phyloP scores from a whole-genome alignment of 495 filamentous ascomycete genomes.

The Lepidopterella palustris region DNA sequence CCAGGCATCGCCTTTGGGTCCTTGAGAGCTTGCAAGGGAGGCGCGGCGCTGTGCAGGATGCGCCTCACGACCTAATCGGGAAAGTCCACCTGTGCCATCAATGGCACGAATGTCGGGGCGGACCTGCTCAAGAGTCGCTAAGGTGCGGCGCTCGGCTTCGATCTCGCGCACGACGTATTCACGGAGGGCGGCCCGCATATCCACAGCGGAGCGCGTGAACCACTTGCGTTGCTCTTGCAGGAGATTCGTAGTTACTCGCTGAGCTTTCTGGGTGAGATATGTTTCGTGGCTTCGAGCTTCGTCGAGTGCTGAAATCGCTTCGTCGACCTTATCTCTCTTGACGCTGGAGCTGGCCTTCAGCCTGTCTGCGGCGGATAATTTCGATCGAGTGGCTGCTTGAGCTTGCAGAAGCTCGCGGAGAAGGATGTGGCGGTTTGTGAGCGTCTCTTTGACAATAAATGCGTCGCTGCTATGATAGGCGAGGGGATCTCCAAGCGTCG shows the following conservation, averaged over 20 bases:
- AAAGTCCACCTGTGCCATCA: conserved; percentile 81
- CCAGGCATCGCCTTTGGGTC: conserved; percentile 94
- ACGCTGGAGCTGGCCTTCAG: conserved; percentile 78
- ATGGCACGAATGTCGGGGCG: conserved; percentile 90
- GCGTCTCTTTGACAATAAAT: conserved; percentile 96
- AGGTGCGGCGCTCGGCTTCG: conserved; percentile 85
- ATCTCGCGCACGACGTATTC: conserved; percentile 94
- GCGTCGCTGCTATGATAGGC: conserved; percentile 94
- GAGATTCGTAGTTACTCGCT: conserved; percentile 81
- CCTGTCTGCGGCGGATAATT: conserved; percentile 76
- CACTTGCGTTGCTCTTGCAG: conserved; percentile 83
- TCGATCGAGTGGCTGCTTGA: conserved; percentile 70
- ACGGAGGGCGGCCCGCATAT: conserved; percentile 71
- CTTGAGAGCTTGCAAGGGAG: conserved; percentile 78
- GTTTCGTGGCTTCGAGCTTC: conserved; percentile 75
- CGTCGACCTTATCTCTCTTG: conserved; percentile 89
- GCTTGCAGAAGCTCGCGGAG: conserved; percentile 88
- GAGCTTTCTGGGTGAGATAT: conserved; percentile 73
- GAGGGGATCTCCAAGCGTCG: conserved; percentile 87
- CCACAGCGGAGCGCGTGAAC: conserved; percentile 79
- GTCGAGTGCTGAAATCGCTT: conserved; percentile 81
- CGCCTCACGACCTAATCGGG: conserved; percentile 77
- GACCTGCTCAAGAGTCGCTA: conserved; percentile 86
- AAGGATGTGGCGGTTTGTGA: conserved; percentile 98
- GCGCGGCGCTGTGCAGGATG: conserved; percentile 69